These are phyloP conservation scores for Cladobotryum mycophilum DNA, from an alignment of 2,329 filamentous ascomycete genomes.

Conservation along the genomic window DNA sequence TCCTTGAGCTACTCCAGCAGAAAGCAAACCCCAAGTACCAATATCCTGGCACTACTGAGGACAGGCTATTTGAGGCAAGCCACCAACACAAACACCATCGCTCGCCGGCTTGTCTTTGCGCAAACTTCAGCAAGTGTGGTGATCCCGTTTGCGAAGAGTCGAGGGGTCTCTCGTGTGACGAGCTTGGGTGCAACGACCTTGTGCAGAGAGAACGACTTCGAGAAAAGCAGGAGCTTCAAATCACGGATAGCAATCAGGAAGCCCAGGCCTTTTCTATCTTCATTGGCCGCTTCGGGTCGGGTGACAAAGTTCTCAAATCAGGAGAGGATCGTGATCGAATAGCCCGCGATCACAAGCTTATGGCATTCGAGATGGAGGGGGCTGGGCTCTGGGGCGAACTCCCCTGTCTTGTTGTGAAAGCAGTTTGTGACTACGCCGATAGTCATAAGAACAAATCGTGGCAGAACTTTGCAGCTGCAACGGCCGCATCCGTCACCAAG, in stretches of 20 bases:
- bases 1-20: slow-evolving; percentile 16
- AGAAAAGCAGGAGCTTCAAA: not conserved
- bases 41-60: too few relatives aligned
- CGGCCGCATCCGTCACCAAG: slow-evolving; percentile 27
- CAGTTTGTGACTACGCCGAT: slow-evolving; percentile 34
- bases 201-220: slow-evolving; percentile 4
- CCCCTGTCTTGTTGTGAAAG: slow-evolving; percentile 30
- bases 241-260: not conserved
- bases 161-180: too few relatives aligned
- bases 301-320: slow-evolving; percentile 34
- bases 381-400: slow-evolving; percentile 24
- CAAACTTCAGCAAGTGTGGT: too few relatives aligned
- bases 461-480: slow-evolving; percentile 31
- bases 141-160: too few relatives aligned
- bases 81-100: too few relatives aligned
- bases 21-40: too few relatives aligned
- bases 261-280: slow-evolving; percentile 26
- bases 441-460: slow-evolving; percentile 32
- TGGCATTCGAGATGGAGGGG: slow-evolving; percentile 30
- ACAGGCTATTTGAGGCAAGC: too few relatives aligned
- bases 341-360: slow-evolving; percentile 16
- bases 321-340: slow-evolving; percentile 28
- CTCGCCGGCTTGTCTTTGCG: too few relatives aligned
- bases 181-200: not conserved
- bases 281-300: slow-evolving; percentile 32